Conservation (phyloP, 2,329 filamentous ascomycete species). For the Sclerotinia glacialis region DNA sequence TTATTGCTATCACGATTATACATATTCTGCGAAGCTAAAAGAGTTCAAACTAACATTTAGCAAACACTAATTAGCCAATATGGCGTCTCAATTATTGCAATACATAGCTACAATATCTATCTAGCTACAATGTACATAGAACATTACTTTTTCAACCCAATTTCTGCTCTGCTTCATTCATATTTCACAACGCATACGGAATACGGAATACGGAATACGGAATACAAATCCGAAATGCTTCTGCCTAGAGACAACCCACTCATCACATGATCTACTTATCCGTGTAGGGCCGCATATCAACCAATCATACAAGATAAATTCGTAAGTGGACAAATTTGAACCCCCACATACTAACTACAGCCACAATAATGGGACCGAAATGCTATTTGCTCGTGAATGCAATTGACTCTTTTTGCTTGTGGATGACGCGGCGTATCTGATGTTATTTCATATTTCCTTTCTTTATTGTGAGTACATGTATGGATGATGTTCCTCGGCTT, state of each 20-base stretch:
- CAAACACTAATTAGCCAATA: conserved; percentile 23
- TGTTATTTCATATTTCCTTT: neutral
- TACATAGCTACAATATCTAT: neutral
- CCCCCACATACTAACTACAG: neutral
- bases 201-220: too few species aligned
- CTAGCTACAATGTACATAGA: neutral
- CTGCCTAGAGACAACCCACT: conserved; percentile 9
- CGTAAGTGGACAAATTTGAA: neutral
- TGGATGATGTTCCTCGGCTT: too few species aligned
- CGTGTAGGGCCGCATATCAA: neutral
- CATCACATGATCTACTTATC: neutral
- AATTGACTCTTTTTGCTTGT: neutral
- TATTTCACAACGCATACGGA: neutral
- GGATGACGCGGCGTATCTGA: neutral
- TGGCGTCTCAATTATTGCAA: neutral
- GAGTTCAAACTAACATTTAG: conserved; percentile 30
- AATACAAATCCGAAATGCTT: conserved; percentile 11
- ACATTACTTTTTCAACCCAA: neutral
- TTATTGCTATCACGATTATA: conserved; percentile 30
- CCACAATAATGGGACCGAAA: neutral
- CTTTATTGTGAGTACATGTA: neutral
- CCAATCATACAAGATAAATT: neutral
- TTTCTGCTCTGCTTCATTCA: neutral
- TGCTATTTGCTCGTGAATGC: neutral
- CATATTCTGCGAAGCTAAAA: conserved; percentile 23